A percentile compares a stretch with the other conserved stretches of the same genome.
Conservation (phyloP, 129 eudicot genomes). For the Silybum marianum region DNA sequence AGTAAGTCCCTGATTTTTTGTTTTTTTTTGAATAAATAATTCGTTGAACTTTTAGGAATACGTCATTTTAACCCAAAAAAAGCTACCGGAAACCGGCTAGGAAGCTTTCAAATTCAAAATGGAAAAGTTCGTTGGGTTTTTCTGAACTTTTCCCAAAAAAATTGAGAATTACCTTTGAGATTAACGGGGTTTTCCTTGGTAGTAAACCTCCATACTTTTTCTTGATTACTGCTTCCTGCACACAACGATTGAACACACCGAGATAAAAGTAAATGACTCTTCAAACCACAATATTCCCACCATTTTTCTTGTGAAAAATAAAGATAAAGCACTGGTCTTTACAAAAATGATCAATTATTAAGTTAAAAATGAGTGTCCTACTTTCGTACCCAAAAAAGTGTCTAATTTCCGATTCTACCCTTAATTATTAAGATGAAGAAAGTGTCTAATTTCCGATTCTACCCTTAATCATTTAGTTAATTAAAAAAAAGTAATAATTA, state of each 20-base stretch:
- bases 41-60: neutral
- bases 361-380: neutral
- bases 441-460: neutral
- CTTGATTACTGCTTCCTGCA: constrained; percentile 76
- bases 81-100: neutral
- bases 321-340: neutral
- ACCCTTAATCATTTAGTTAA: neutral
- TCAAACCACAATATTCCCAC: neutral
- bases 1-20: neutral
- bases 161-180: constrained; percentile 61
- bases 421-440: neutral
- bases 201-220: constrained; percentile 89
- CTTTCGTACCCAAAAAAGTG: neutral
- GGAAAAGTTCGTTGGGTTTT: neutral
- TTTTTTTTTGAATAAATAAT: neutral
- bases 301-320: constrained; percentile 1
- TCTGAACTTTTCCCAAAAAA: neutral
- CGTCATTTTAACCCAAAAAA: too few relatives aligned
- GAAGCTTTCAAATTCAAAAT: neutral
- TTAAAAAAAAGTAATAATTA: neutral
- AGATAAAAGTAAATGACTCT: neutral
- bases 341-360: neutral
- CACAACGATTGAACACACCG: neutral
- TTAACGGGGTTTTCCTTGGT: constrained; percentile 72
- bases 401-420: neutral